phyloP scores from a whole-genome alignment of 2,329 filamentous ascomycete genomes.

The Calonectria multiphialidica region DNA sequence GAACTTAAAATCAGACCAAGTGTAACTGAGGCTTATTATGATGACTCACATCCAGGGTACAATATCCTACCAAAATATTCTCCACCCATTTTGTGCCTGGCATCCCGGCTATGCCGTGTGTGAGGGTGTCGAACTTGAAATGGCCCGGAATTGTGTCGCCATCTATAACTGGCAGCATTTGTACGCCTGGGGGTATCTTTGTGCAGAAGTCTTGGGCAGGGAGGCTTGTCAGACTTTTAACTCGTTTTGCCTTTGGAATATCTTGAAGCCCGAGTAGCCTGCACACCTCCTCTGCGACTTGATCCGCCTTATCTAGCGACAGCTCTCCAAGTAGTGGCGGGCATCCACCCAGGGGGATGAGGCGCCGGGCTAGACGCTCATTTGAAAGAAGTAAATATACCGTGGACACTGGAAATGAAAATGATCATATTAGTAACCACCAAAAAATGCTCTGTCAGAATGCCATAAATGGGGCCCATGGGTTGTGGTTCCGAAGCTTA shows the following conservation, averaged over 20 bases:
- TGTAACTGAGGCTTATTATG: background rate
- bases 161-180: background rate
- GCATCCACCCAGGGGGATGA: slow-evolving; percentile 11
- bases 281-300: background rate
- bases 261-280: background rate
- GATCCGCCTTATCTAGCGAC: background rate
- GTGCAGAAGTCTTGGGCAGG: background rate
- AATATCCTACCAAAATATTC: background rate
- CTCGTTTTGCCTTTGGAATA: background rate
- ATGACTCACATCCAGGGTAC: background rate
- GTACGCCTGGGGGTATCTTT: background rate
- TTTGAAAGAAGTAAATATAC: background rate
- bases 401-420: slow-evolving; percentile 3
- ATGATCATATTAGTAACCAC: too few species aligned
- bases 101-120: background rate
- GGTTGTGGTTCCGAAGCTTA: background rate
- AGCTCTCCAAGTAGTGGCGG: background rate
- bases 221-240: background rate
- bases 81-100: background rate
- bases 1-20: background rate
- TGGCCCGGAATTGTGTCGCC: background rate
- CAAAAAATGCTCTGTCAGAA: too few species aligned
- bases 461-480: too few species aligned
- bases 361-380: background rate
- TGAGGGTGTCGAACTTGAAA: background rate